Percentiles rank a stretch among this genome's conserved stretches.
phyloP scores from a whole-genome alignment of 2,329 filamentous ascomycete genomes.

The Hymenoscyphus linearis region DNA sequence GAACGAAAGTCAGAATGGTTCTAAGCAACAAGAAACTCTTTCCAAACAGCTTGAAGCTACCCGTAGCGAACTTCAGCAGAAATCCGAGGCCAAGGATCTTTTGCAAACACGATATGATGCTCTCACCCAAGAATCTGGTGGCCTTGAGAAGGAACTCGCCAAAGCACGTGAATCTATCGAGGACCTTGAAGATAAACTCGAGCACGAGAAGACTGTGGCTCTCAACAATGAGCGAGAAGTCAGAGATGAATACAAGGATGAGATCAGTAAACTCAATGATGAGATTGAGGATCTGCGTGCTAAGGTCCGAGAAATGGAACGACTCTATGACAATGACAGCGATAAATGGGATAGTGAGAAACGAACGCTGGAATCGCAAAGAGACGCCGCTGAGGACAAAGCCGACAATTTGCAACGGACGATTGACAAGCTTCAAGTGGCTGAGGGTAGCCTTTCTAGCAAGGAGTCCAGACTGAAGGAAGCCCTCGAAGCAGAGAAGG shows the following conservation, averaged over 20 bases:
- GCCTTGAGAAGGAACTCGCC: conserved; percentile 60
- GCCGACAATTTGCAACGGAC: conserved; percentile 63
- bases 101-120: conserved; percentile 65
- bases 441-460: conserved; percentile 60
- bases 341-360: conserved; percentile 68
- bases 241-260: conserved; percentile 46
- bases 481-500: conserved; percentile 63
- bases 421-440: conserved; percentile 63
- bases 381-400: conserved; percentile 61
- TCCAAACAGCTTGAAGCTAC: conserved; percentile 34
- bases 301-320: conserved; percentile 64
- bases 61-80: conserved; percentile 36
- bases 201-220: conserved; percentile 36
- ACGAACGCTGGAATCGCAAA: conserved; percentile 59
- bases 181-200: conserved; percentile 44
- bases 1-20: conserved; percentile 10
- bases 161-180: conserved; percentile 38
- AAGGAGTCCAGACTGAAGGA: conserved; percentile 65
- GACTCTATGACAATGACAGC: conserved; percentile 63
- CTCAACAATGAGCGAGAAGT: conserved; percentile 56
- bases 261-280: conserved; percentile 47
- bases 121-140: conserved; percentile 58
- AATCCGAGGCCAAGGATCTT: conserved; percentile 61
- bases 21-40: conserved; percentile 11
- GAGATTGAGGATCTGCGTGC: conserved; percentile 48